Evolutionary conservation across 345 rosid genomes (phyloP), one percentile per base, ranked within the genome.

Genomic region (Limnanthes douglasii): DNA sequence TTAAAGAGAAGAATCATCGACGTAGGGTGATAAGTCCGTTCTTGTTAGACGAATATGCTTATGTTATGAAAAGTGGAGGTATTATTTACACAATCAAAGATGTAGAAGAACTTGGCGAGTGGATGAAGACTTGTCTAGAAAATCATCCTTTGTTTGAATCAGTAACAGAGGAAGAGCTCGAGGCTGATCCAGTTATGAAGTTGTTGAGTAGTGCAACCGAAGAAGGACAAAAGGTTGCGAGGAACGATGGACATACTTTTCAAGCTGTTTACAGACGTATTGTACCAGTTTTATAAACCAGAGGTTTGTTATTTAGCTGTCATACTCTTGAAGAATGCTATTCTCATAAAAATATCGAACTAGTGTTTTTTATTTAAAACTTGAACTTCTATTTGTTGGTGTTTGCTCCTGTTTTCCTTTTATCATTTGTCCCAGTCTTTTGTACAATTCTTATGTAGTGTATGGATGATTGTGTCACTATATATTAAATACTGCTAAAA

Each of bases 1-100:
- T 81, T 47, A 81, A 81, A 48, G 94, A 81, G 85, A 77, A 77
- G 67, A 81, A 81, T 45, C 88, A 81, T 44, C 70, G 76, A 0
- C 60, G 88, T 11, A 56, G 88, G 34, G 94, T 77, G 51, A 77
- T 81, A 11, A 73, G 85, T 34, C 71, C 57, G 2, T 78, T 70
- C 51, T 62, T 81, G 61, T 48, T 81, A 12, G 85, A 77, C 28
- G 88, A 77, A 56, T 81, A 81, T 62, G 85, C 94, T 15, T 77
- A 64, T 46, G 85, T 66, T 46, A 75, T 77, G 41, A 55, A 61
- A 39, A 57, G 46, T 47, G 88, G 85, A 30, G 94, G 94, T 27
- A 65, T 77, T 37, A 60, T 81, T 21, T 81, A 81, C 53, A 77
- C 94, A 4, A 73, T 77, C 37, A 81, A 88, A 3, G 88, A 77